Evolutionary conservation across 768 basidiomycete species (phyloP), one percentile per base, ranked within the genome.

Genomic region (Boletus vinaceobasis): DNA sequence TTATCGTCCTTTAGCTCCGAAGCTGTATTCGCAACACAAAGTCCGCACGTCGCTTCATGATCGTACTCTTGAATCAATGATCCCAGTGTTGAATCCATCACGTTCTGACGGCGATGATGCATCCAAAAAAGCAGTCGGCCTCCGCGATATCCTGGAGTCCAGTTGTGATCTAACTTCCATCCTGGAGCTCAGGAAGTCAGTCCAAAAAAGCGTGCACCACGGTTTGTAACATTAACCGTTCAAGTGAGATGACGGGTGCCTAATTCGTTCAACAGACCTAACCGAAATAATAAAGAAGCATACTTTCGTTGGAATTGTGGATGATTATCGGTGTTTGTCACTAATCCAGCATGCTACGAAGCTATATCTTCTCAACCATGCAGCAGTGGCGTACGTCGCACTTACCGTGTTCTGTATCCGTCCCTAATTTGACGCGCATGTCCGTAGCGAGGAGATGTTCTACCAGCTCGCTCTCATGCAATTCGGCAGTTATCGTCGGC

Each of bases 21-120:
- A 86, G 65, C 66, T 77, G 0, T 78, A 81, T 51, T 86, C 95
- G 3, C 88, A 98, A 26, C 85, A 94, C 69, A 96, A 97, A 79
- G 90, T 98, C 49, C 84, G 96, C 52, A 94, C 92, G 3, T 96
- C 93, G 10, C 73, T 86, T 9, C 77, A 86, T 42, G 90, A 95
- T 54, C 84, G 95, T 35, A 98, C 95, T 0, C 79, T 99, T 15
- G 96, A 98, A 65, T 93, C 93, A 1, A 97, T 98, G 92, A 89
- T 98, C 57, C 87, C 87, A 2, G 77, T 89, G 10, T 63, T 73
- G 23, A 82, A 85, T 57, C 80, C 84, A 4, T 75, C 78, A 7
- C 80, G 76, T 44, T 70, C 74, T 21, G 68, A 67, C 2, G 65
- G 64, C 1, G 56, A 62, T 39, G 65, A 63, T 23, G 36, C 42